Conservation (phyloP, 148 eudicot species). For the Rhododendron henanense region DNA sequence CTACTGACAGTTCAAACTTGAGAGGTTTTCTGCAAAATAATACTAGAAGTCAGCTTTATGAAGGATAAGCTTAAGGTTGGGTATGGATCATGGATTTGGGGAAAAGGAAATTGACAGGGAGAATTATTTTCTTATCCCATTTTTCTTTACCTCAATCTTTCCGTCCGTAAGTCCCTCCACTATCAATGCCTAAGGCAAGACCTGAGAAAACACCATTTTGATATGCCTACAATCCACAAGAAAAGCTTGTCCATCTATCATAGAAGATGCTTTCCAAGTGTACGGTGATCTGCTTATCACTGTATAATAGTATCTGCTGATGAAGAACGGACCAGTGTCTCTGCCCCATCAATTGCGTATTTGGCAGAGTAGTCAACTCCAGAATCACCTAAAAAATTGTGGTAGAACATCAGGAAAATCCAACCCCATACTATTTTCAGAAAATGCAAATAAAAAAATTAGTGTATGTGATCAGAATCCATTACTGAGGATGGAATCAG, state of each 20-base stretch:
- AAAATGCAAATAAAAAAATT: neutral
- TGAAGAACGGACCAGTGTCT: constrained; percentile 6
- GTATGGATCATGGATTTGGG: neutral
- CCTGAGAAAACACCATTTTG: neutral
- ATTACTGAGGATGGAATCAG: constrained; percentile 29
- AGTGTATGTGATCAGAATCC: neutral
- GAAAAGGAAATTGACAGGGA: neutral
- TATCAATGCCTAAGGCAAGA: neutral
- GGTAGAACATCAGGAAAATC: neutral
- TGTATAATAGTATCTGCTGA: neutral
- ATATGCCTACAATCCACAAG: neutral
- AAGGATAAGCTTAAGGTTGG: neutral
- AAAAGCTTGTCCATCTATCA: neutral
- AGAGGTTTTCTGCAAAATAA: neutral
- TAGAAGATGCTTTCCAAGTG: neutral
- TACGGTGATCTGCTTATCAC: constrained; percentile 1
- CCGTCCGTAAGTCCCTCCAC: neutral
- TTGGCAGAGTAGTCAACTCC: constrained; percentile 22
- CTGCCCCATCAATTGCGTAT: constrained; percentile 11
- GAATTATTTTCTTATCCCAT: neutral
- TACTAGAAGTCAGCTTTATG: neutral
- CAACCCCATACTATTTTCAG: neutral
- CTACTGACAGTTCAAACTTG: neutral
- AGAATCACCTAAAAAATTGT: constrained; percentile 29
- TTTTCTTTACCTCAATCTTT: neutral